Conservation (phyloP, 495 filamentous ascomycete species). For the Melanomma pulvis-pyrius region DNA sequence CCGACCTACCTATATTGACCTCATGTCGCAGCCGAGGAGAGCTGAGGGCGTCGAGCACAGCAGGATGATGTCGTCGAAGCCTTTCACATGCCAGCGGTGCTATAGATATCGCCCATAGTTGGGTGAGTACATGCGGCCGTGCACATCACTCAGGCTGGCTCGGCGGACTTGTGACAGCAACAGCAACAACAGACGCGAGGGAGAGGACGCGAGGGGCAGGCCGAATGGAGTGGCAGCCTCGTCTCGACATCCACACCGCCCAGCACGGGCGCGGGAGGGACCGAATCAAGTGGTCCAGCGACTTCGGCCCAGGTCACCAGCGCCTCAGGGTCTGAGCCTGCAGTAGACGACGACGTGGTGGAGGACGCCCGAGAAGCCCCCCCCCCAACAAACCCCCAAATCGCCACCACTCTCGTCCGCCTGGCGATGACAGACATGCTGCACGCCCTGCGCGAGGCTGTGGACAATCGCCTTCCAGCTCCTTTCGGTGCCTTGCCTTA, state of each 20-base stretch:
- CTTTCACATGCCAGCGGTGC: slow-evolving; percentile 26
- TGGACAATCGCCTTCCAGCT: slow-evolving; percentile 1
- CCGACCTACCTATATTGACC: not conserved
- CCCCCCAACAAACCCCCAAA: no score
- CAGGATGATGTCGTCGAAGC: not conserved
- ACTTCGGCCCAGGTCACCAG: slow-evolving; percentile 24
- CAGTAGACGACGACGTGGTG: not conserved
- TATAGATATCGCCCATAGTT: not conserved
- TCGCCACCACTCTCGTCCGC: no score
- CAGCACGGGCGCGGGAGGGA: slow-evolving; percentile 6
- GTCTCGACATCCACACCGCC: slow-evolving; percentile 22
- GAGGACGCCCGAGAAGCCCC: not conserved
- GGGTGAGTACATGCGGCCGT: not conserved
- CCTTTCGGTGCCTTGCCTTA: slow-evolving; percentile 20
- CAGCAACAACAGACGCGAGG: not conserved
- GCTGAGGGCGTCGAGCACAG: slow-evolving; percentile 17
- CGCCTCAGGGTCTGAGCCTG: not conserved
- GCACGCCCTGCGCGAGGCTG: not conserved
- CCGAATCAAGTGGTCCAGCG: slow-evolving; percentile 20
- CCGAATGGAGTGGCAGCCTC: slow-evolving; percentile 27
- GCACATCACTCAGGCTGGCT: slow-evolving; percentile 8
- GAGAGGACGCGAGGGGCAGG: slow-evolving; percentile 4
- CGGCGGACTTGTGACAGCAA: slow-evolving; percentile 4
- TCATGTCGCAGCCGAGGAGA: slow-evolving; percentile 14
- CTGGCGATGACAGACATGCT: not conserved